Conservation (phyloP, 331 rosid genomes). For the Telfairia occidentalis region DNA sequence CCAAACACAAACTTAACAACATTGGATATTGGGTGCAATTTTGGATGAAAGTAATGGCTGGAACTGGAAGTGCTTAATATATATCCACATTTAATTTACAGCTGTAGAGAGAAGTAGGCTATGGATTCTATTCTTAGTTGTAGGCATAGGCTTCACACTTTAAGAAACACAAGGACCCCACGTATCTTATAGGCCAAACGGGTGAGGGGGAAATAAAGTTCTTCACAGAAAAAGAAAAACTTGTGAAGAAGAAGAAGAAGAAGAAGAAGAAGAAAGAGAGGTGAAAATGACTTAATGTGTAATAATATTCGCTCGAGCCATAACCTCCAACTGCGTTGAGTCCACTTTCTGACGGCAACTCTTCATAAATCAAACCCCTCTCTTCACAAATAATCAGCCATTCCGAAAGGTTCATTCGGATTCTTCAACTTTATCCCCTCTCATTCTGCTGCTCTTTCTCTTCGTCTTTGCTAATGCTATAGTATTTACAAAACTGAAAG, state of each 20-base stretch:
- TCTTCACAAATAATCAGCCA: background rate
- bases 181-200: background rate
- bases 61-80: background rate
- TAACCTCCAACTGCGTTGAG: background rate
- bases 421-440: too few species aligned
- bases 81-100: background rate
- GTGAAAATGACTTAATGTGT: background rate
- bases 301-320: conserved; percentile 1
- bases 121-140: conserved; percentile 2
- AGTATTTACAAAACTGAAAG: background rate
- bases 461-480: background rate
- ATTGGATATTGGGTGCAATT: background rate
- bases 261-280: background rate
- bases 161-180: conserved; percentile 10
- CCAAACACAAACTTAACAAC: too few species aligned
- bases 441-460: too few species aligned
- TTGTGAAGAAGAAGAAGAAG: background rate
- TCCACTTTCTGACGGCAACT: background rate
- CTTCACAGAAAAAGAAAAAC: background rate
- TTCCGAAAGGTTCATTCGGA: too few species aligned
- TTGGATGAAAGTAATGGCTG: background rate
- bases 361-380: background rate
- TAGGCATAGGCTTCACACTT: background rate
- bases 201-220: background rate
- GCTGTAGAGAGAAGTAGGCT: background rate